Base-by-base conservation (phyloP, 2,329 filamentous ascomycete species). In the Lachnellula suecica region DNA sequence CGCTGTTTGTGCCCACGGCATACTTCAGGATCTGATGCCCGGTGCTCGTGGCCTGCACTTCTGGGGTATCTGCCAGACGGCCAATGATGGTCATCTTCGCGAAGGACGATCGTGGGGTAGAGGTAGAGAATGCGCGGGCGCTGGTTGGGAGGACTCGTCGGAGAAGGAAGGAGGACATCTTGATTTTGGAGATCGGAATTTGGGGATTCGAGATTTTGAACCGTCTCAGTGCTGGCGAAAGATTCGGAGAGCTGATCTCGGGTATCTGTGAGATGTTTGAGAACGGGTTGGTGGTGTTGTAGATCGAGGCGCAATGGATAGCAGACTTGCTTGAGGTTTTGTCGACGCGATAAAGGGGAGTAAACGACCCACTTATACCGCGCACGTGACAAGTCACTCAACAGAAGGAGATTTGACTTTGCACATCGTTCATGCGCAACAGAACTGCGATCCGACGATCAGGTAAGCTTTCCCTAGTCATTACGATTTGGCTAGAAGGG, bases 61-160 rank as follows among this genome's bases (percentile, higher is more conserved):
- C 92, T 53, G 94, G 93, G 48, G 83, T 80, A 63, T 84, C 82
- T 56, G 82, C 91, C 47, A 99, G 84, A 71, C 91, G 88, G 67
- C 94, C 94, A 63, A 97, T 81, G 71, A 99, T 78, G 66, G 85
- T 88, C 77, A 99, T 88, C 72, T 86, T 88, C 62, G 94, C 89
- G 61, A 94, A 67, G 58, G 79, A 73, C 57, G 82, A 79, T 60
- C 75, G 74, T 40, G 76, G 64, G 45, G 81, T 71, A 37, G 84
- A 74, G 41, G 87, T 85, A 75, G 84, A 90, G 82, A 97, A 96
- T 67, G 85, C 74, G 72, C 91, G 90, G 63, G 78, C 63, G 52
- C 66, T 53, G 37, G 65, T 63, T 29, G 73, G 63, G 59, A 72
- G 67, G 70, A 73, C 68, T 76, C 73, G 67, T 43, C 59, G 59